Evolutionary conservation across 1,139 yeast genomes (phyloP).

Genomic region (Pichia sp.): DNA sequence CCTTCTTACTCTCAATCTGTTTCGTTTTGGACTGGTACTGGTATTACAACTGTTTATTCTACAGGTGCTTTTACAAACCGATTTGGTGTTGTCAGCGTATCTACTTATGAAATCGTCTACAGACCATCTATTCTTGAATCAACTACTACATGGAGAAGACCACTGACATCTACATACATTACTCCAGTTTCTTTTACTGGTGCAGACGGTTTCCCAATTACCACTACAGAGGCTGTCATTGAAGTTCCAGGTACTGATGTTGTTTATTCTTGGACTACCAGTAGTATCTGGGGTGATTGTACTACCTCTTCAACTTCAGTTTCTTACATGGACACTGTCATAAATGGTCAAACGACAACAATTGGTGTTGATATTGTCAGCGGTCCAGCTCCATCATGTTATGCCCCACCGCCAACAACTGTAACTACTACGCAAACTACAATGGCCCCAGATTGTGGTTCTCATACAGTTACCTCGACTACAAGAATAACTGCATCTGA

Average conservation of each 20-base stretch:
- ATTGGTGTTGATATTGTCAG: not conserved
- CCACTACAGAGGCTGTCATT: slow-evolving; percentile 5
- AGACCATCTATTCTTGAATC: not conserved
- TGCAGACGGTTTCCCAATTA: slow-evolving; percentile 1
- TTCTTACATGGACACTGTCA: not conserved
- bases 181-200: not conserved
- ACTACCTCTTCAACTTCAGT: not conserved
- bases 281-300: not conserved
- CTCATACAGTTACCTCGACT: not conserved
- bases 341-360: not conserved
- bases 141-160: slow-evolving; percentile 2
- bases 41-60: not conserved
- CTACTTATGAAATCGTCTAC: not conserved
- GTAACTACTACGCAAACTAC: not conserved
- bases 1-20: not conserved
- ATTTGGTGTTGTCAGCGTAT: not conserved
- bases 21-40: slow-evolving; percentile 3
- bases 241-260: slow-evolving; percentile 1
- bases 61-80: not conserved
- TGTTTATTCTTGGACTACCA: slow-evolving; percentile 5
- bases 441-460: not conserved
- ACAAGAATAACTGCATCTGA: not conserved
- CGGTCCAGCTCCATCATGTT: not conserved
- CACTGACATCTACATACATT: not conserved
- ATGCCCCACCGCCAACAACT: not conserved